A percentile compares a stretch with the other conserved stretches of the same genome.
phyloP scores from a whole-genome alignment of 148 eudicot species.

The Cornus controversa region DNA sequence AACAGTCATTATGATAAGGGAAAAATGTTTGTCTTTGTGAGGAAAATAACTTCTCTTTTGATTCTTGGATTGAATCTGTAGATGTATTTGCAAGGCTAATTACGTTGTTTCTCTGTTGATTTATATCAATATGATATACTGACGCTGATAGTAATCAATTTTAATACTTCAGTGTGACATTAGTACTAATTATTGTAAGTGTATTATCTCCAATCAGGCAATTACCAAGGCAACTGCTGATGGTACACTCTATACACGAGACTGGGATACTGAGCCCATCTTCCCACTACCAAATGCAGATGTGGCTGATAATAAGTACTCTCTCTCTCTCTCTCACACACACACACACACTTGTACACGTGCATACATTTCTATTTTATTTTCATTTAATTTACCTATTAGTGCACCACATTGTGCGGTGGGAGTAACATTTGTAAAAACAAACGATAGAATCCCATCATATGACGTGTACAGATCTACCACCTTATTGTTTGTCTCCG shows the following conservation, averaged over 20 bases:
- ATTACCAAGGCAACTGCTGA: constrained; percentile 86
- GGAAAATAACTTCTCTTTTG: too few species aligned
- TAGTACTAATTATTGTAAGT: neutral
- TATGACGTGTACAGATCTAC: too few species aligned
- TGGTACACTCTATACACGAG: constrained; percentile 70
- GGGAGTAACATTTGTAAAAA: too few species aligned
- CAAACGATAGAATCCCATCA: too few species aligned
- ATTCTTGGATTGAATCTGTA: neutral
- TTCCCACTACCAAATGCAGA: constrained; percentile 62
- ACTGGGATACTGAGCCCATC: constrained; percentile 97
- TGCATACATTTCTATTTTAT: neutral
- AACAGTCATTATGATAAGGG: too few species aligned
- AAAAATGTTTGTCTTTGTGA: too few species aligned
- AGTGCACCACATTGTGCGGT: neutral
- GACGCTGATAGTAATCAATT: neutral
- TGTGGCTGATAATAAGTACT: constrained; percentile 54
- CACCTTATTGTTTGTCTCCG: too few species aligned
- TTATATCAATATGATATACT: neutral
- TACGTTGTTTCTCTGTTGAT: neutral
- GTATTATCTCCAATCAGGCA: constrained; percentile 38
- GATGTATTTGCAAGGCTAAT: neutral
- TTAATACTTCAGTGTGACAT: neutral
- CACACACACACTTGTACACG: neutral
- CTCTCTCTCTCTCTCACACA: neutral
- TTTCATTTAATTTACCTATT: constrained; percentile 4